phyloP scores from a whole-genome alignment of 1,284 basidiomycete genomes.

The Fistulinella cinereoalba region DNA sequence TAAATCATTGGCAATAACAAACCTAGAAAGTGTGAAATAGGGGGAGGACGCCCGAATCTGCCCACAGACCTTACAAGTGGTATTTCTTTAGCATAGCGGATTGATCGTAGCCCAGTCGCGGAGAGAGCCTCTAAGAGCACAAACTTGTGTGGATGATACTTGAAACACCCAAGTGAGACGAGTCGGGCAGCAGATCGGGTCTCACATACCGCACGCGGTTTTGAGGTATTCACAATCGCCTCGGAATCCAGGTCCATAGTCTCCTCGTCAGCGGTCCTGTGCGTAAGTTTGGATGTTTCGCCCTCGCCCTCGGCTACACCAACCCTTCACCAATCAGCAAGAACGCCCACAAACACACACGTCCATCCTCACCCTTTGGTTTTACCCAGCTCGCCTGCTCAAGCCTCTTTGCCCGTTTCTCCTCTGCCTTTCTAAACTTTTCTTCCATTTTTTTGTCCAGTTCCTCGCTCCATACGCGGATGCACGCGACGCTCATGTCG shows the following conservation, averaged over 20 bases:
- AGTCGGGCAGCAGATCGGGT: background rate
- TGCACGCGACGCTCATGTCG: constrained; percentile 88
- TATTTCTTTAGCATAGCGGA: constrained; percentile 98
- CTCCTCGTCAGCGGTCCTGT: background rate
- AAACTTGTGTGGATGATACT: constrained; percentile 65
- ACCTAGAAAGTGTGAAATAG: constrained; percentile 37
- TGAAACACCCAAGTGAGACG: constrained; percentile 7
- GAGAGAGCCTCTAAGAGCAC: constrained; percentile 93
- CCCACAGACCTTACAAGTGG: constrained; percentile 74
- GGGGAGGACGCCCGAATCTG: background rate
- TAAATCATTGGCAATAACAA: constrained; percentile 93
- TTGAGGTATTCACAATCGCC: constrained; percentile 6
- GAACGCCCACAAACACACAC: constrained; percentile 17
- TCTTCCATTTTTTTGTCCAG: constrained; percentile 65
- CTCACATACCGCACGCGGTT: constrained; percentile 23
- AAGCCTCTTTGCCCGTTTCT: constrained; percentile 33
- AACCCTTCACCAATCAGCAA: constrained; percentile 1
- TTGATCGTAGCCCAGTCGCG: constrained; percentile 92
- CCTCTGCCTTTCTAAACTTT: constrained; percentile 52
- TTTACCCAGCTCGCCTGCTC: constrained; percentile 27
- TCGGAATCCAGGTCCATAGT: constrained; percentile 3
- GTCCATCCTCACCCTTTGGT: constrained; percentile 18
- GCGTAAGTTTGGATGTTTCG: background rate
- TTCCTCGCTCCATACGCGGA: constrained; percentile 81
- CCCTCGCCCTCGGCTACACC: constrained; percentile 4